Base-by-base conservation (phyloP, 805 yeast genomes). In the Yarrowia keelungensis region DNA sequence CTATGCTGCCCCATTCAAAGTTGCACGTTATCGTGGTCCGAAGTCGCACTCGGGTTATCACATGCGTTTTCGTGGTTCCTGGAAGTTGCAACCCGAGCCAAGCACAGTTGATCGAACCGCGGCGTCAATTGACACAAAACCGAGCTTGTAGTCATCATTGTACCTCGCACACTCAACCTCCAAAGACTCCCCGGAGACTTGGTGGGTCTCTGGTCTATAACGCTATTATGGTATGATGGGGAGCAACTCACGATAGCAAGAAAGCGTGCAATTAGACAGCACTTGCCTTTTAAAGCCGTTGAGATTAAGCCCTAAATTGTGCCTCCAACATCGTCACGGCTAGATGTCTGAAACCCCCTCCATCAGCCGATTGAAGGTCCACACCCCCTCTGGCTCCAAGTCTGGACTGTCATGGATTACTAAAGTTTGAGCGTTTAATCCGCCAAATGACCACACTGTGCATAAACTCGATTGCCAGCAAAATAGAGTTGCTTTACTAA, bases 401-500 rank as follows among this genome's bases (percentile, higher is more conserved):
- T 56, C 62, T 42, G 39, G 62, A 56, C 47, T 56, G 62, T 41
- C 62, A 41, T 22, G 47, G 47, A 56, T 56, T 22, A 56, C 62
- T 53, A 56, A 56, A 56, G 62, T 56, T 56, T 56, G 62, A 56
- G 62, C 62, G 62, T 56, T 56, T 56, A 56, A 56, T 56, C 61
- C 62, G 47, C 47, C 47, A 56, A 41, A 41, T 56, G 62, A 56
- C 62, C 47, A 56, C 62, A 56, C 47, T 15, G 38, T 56, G 62
- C 62, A 56, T 56, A 56, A 56, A 56, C 62, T 41, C 62, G 62
- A 54, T 54, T 54, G 64, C 64, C 50, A 58, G 50, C 26, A 3
- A 45, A 59, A 59, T 59, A 59, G 51, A 19, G 42, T 59, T 59
- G 38, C 51, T 59, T 59, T 59, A 59, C 47, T 59, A 41, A 59